Conservation (phyloP, 2,329 filamentous ascomycete species). For the Penicillium aurantiogriseum region DNA sequence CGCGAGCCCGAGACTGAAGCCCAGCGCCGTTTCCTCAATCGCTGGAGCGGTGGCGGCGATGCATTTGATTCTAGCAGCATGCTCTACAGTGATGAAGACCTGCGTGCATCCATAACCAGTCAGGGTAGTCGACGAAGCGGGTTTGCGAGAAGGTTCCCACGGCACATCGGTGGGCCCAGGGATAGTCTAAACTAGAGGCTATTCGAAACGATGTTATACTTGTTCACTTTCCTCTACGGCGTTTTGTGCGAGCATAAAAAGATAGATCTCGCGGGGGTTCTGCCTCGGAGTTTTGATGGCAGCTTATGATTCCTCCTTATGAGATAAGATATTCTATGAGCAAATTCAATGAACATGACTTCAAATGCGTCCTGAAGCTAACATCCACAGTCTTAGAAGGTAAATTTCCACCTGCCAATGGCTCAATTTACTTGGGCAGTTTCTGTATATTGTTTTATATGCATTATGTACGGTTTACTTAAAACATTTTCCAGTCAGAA, state of each 20-base stretch:
- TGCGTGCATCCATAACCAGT: constrained; percentile 33
- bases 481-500: not conserved
- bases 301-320: not conserved
- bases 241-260: not conserved
- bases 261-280: not conserved
- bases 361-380: not conserved
- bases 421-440: not conserved
- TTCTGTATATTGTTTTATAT: constrained; percentile 6
- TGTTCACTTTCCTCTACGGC: not conserved
- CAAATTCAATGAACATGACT: not conserved
- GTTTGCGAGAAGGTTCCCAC: constrained; percentile 40
- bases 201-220: not conserved
- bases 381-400: not conserved
- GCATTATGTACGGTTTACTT: constrained; percentile 1
- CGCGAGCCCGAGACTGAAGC: constrained; percentile 38
- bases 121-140: constrained; percentile 31
- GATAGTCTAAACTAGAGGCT: constrained; percentile 52
- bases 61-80: constrained; percentile 35
- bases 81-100: constrained; percentile 33
- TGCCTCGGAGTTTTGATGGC: not conserved
- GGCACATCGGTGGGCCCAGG: constrained; percentile 41
- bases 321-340: not conserved
- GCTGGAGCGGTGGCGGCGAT: constrained; percentile 39
- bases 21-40: constrained; percentile 39
- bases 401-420: not conserved